These are phyloP conservation scores for Eucalyptus pauciflora DNA, from an alignment of 345 rosid genomes.

Conservation along the genomic window DNA sequence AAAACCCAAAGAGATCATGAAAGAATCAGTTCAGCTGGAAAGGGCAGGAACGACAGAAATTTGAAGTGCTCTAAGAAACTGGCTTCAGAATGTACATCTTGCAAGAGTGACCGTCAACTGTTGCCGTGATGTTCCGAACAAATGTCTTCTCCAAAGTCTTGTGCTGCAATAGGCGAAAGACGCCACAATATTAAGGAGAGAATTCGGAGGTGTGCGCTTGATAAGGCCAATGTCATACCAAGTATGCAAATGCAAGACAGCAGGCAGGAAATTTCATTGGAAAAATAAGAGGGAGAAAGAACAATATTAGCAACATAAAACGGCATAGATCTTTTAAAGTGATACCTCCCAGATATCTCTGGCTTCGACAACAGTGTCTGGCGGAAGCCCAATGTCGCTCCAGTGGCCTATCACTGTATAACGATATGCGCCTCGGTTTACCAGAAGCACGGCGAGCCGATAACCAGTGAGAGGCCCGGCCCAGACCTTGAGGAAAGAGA, in stretches of 20 bases:
- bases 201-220: not conserved
- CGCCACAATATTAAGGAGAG: not conserved
- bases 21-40: not conserved
- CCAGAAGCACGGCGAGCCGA: conserved; percentile 46
- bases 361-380: conserved; percentile 33
- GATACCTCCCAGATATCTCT: conserved; percentile 81
- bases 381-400: conserved; percentile 67
- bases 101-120: conserved; percentile 46
- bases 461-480: conserved; percentile 59
- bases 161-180: conserved; percentile 43
- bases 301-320: not conserved
- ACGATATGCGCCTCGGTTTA: conserved; percentile 38
- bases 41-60: not conserved
- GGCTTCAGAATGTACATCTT: conserved; percentile 80
- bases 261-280: not conserved
- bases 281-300: not conserved
- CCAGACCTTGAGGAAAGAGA: conserved; percentile 43
- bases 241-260: not conserved
- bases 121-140: conserved; percentile 48
- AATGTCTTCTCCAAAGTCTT: conserved; percentile 42
- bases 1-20: not conserved
- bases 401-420: conserved; percentile 41
- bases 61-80: conserved; percentile 16
- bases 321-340: not conserved
- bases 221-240: not conserved